Evolutionary conservation across 805 yeast species (phyloP), one percentile per base, ranked within the genome.

Genomic region (Nakazawaea ernobii): DNA sequence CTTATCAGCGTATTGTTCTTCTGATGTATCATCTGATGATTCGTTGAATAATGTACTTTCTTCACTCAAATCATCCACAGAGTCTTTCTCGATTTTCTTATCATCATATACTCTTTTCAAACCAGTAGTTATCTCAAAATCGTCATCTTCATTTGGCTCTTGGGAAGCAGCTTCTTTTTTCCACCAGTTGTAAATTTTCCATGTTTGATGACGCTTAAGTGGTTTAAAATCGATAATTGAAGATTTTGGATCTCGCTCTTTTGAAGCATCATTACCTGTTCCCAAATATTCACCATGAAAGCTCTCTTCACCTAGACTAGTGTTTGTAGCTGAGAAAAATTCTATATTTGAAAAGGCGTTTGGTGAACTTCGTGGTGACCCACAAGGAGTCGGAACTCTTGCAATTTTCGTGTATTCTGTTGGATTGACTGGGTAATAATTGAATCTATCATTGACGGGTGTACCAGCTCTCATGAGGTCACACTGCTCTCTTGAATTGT

Each of bases 301-400:
- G 5, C 24, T 20, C 24, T 20, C 24, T 20, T 20, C 24, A 20
- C 24, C 24, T 20, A 30, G 11, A 30, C 33, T n/a, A 30, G 33
- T 30, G 33, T 30, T 6, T 30, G 33, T 20, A 20, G 24, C 24
- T 20, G 24, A 20, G 24, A 20, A 20, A 20, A 20, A 20, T 20
- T 20, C 24, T 5, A 20, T 20, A 20, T 20, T 20, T 20, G 24
- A 20, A 20, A 20, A 20, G 24, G 24, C 24, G 24, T 20, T 20
- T 35, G 37, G 37, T n/a, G 37, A 35, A 35, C 20, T n/a, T 24
- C 13, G 3, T 8, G 33, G 42, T 29, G 42, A 29, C 14, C 35
- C 35, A 30, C 42, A 39, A 14, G 42, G 42, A 9, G 42, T 39
- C 29, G 42, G 42, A 29, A 39, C 29, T 14, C 42, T 13, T 7